Base-by-base conservation (phyloP, 805 yeast genomes). In the Teunomyces atbi region DNA sequence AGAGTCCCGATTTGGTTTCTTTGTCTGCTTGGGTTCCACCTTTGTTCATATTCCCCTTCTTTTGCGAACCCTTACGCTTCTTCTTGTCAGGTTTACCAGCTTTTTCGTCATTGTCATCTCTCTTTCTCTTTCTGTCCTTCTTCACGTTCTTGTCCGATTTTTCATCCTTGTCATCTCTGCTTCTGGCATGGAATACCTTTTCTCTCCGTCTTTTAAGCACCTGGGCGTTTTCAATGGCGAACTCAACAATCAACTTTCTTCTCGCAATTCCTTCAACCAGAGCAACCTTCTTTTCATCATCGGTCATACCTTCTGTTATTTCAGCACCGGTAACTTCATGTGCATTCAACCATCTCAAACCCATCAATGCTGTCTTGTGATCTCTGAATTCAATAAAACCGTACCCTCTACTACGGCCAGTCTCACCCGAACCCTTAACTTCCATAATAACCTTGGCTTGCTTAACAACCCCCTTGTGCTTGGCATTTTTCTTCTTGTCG, bases 381-480 rank as follows among this genome's bases (percentile, higher is more conserved):
- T 91, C 96, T 67, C 90, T 83, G 66, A 77, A 90, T 68, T 94
- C 98, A 38, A 94, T 68, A 76, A 94, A 92, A 52, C 99, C 99
- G 60, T 92, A 94, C 50, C 99, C 99, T 74, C 97, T 84, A 60
- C 94, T 84, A 66, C 99, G 79, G 46, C 99, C 99, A 23, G 76
- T 68, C 20, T 84, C 85, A 16, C 96, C 95, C 6, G 92, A 74
- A 6, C 90, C 96, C 64, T 91, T 92, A 37, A 89, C 87, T 69
- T 94, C 99, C 76, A 81, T 86, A 51, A 94, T 86, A 53, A 94
- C 84, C 71, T 94, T 94, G 20, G 97, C 86, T 68, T 94, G 98
- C 65, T 81, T 84, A 3, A 94, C 96, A 33, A 94, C 89, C 70
- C 99, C 99, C 39, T 79, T 81, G 57, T 89, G 85, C 61, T 86